Evolutionary conservation across 441 rosid genomes (phyloP), one percentile per base, ranked within the genome.

Genomic region (Syzygium syzygioides): DNA sequence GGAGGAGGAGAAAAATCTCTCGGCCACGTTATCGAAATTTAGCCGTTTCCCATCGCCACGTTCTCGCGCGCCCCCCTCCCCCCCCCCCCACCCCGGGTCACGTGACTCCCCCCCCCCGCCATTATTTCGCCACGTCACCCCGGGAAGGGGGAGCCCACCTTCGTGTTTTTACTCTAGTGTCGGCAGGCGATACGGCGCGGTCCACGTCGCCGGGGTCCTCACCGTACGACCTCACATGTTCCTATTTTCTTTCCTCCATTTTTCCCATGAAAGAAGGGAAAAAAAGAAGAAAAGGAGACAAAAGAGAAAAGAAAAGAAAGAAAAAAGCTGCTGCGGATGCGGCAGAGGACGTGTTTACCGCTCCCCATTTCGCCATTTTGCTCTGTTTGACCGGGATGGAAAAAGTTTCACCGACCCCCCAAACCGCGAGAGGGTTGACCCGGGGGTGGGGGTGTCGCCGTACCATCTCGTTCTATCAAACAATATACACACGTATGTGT

Each of bases 241-340:
- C 56, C 20, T 18, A 19, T 6, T 5, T 54, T 17, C 20, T 45
- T 45, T 45, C 48, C 48, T 45, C 48, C 48, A 45, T 45, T 45
- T 45, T 45, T 45, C 48, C 48, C 48, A 7, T 7, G 48, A 45
- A 45, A 7, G 9, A 45, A 45, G 48, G 9, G 0, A 45, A 41
- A 45, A 45, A 45, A 7, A 45, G 48, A 45, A 45, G 9, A 7
- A 45, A 45, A 45, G 7, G 48, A 45, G 48, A 45, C 18, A 18
- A 18, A 1, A 19, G 7, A 6, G 18, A 17, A 18, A 2, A 53
- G 1, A 3, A 4, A 13, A 7, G 13, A 1, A 52, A 60, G 14
- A 13, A 13, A 28, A 14, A 60, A 15, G 76, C 37, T 30, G 41
- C 76, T 7, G 37, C 68, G 34, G 18, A 28, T 28, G 50, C 50